phyloP scores from a whole-genome alignment of 2,329 filamentous ascomycete species.

The Neopestalotiopsis clavispora region DNA sequence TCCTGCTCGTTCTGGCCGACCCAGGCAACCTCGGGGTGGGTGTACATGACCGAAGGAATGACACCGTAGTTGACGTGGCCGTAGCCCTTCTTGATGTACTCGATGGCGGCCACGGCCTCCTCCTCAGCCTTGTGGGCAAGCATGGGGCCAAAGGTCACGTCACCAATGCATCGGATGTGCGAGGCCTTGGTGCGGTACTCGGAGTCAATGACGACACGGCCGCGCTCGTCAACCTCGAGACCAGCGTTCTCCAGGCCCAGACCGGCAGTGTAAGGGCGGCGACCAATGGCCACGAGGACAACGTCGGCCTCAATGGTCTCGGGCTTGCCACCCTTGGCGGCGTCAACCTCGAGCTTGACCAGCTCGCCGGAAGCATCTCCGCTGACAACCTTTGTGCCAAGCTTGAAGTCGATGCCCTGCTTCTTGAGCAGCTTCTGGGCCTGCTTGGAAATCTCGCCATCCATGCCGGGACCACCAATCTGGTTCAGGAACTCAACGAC shows the following conservation, averaged over 20 bases:
- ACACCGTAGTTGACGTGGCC: conserved; percentile 98
- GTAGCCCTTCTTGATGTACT: conserved; percentile 97
- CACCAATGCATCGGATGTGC: conserved; percentile 95
- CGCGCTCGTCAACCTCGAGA: conserved; percentile 88
- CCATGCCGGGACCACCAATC: conserved; percentile 98
- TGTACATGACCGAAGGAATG: conserved; percentile 99
- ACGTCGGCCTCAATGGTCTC: conserved; percentile 93
- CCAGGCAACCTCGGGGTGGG: conserved; percentile 97
- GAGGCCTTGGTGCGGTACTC: conserved; percentile 98
- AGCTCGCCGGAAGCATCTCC: conserved; percentile 81
- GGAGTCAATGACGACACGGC: conserved; percentile 94
- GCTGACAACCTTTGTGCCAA: conserved; percentile 90
- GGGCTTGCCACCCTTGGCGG: conserved; percentile 94
- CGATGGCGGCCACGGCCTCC: conserved; percentile 91
- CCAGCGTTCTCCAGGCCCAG: conserved; percentile 94
- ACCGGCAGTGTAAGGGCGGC: conserved; percentile 90
- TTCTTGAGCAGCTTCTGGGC: conserved; percentile 92
- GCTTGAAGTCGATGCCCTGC: conserved; percentile 98
- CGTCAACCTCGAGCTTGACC: conserved; percentile 84
- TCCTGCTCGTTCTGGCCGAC: conserved; percentile 98
- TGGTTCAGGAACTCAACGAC: conserved; percentile 96
- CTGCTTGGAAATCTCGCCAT: conserved; percentile 87
- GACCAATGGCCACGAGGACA: conserved; percentile 94
- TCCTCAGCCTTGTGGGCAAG: conserved; percentile 99
- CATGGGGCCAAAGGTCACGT: conserved; percentile 98